Evolutionary conservation across 352 stramenopile genomes (phyloP), one percentile per base, ranked within the genome.

Genomic region (Phytophthora fragariae): DNA sequence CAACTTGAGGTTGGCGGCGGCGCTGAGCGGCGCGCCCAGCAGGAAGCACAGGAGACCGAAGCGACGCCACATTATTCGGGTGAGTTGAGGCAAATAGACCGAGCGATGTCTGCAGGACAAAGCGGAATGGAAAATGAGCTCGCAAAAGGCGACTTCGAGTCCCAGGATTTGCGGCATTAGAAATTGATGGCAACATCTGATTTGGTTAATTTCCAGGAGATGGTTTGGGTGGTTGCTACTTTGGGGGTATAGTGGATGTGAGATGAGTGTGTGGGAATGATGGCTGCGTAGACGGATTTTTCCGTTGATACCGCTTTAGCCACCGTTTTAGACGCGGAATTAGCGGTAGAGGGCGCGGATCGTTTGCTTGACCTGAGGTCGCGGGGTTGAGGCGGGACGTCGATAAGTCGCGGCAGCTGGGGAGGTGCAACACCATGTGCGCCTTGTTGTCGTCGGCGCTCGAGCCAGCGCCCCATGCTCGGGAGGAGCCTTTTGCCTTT

Each of bases 41-140:
- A 68, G 37, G 17, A 56, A 31, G 37, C 50, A 62, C 33, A 62
- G 14, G n/a, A 68, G 37, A 55, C 62, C 62, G 29, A 68, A 68
- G 21, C 41, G 62, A 27, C 62, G 62, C 62, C 62, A 68, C 62
- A 68, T 68, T 27, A 1, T 55, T 3, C 1, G 10, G 15, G 11
- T 41, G 5, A 10, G 33, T 6, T 10, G 6, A 10, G 33, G 33
- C 7, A 37, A 55, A 29, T 50, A 52, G 56, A 60, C 54, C 54
- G 54, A 59, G 29, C 29, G 53, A 49, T 60, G 54, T 60, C 54
- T 49, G 15, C 14, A 5, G 54, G 54, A 60, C 54, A 60, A 46
- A n/a, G 54, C 54, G 54, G 54, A 60, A 60, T 60, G 31, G 54
- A 47, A 31, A 60, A 60, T 60, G 54, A 47, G 41, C 41, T 47